Evolutionary conservation across 1,284 basidiomycete species (phyloP), one percentile per base, ranked within the genome.

Genomic region (Trametes versicolor): DNA sequence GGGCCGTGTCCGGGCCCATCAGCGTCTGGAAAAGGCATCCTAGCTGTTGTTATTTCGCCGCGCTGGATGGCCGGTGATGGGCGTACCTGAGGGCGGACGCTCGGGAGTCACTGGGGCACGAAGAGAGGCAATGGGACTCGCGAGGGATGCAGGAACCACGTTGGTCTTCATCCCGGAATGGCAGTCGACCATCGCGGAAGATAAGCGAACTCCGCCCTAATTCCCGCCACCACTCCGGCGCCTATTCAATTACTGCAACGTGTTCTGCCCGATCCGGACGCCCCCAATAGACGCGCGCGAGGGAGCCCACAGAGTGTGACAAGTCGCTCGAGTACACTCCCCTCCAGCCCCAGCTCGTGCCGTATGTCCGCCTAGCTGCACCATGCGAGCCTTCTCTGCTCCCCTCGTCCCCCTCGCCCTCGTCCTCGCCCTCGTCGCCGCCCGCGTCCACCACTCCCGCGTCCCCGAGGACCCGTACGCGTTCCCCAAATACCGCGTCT

Each of bases 401-500:
- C 12, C 27, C 9, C 37, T n/a, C 53, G 36, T 58, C 50, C 36
- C 49, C 43, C 48, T 13, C 56, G 21, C 39, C n/a, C 41, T 70
- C 55, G 58, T 63, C 43, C 62, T 65, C 27, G 68, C 71, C 37
- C 52, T 79, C 39, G 72, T 75, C 47, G 60, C 74, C 2, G 82
- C 87, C 2, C 83, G 86, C 49, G 68, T 88, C 17, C 79, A 90
- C 56, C 87, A 91, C 72, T 88, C 90, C 0, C 83, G 92, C 52
- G 71, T 76, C 41, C 91, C 92, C 37, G 89, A 95, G 70, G 95
- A 97, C 74, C 82, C 90, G 17, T 87, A 89, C 74, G 90, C 94
- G 0, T 94, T 91, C 75, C 95, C 95, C 60, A 96, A 96, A 77
- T 94, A 89, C 77, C 85, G 89, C 57, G 88, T 96, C 69, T 81